These are phyloP conservation scores for Spongospora subterranea DNA, from an alignment of 208 protist genomes.

Conservation along the genomic window DNA sequence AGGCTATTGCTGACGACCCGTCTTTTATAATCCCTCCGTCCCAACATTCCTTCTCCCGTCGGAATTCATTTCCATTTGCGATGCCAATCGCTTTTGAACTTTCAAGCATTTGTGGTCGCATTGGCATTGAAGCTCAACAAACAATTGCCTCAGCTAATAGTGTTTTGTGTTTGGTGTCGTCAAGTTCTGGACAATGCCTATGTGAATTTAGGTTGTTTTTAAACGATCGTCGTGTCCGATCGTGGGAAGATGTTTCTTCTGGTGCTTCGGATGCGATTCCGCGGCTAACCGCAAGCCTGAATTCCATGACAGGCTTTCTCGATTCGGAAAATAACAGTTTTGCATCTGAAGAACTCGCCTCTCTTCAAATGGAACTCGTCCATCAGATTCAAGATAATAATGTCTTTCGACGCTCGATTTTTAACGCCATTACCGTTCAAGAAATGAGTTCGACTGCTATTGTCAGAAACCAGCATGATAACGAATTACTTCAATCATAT, in stretches of 20 bases:
- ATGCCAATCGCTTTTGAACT: no score
- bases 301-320: background rate
- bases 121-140: background rate
- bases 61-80: background rate
- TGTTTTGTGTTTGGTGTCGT: no score
- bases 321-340: background rate
- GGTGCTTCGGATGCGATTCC: no score
- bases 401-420: background rate
- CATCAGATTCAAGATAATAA: background rate
- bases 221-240: no score
- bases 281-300: no score
- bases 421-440: background rate
- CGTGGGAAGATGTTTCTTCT: no score
- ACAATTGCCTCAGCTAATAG: background rate
- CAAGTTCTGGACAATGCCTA: no score
- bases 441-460: background rate
- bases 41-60: background rate
- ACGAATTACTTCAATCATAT: background rate
- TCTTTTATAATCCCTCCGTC: constrained; percentile 46
- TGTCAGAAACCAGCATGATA: background rate
- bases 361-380: background rate
- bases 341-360: background rate
- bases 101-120: background rate
- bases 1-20: background rate
- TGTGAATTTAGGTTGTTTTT: no score